Evolutionary conservation across 1,139 yeast genomes (phyloP).

Genomic region (Hemisphaericaspora subhashii): DNA sequence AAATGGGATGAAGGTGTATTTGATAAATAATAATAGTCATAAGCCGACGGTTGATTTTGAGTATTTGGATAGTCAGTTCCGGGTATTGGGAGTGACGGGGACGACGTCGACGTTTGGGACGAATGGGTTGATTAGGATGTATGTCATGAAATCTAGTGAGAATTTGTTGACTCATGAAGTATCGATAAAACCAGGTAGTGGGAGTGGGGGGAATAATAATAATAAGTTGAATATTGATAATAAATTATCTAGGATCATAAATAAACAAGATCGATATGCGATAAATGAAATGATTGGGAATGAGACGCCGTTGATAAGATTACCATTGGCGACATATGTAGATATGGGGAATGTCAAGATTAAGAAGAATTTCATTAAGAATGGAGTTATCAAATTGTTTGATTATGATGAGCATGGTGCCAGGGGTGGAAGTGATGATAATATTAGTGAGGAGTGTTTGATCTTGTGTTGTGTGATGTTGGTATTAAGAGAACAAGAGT

Average conservation of each 20-base stretch:
- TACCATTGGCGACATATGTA: slow-evolving; percentile 33
- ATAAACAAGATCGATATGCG: slow-evolving; percentile 10
- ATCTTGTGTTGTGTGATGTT: slow-evolving; percentile 31
- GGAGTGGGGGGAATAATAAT: too few species aligned
- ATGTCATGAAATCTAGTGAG: slow-evolving; percentile 23
- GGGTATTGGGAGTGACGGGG: slow-evolving; percentile 38
- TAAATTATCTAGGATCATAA: slow-evolving; percentile 11
- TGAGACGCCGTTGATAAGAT: slow-evolving; percentile 21
- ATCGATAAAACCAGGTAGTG: slow-evolving; percentile 8
- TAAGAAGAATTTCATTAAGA: slow-evolving; percentile 23
- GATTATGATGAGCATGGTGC: slow-evolving; percentile 17
- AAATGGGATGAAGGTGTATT: slow-evolving; percentile 12
- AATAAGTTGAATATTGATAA: slow-evolving; percentile 10
- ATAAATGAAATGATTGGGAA: slow-evolving; percentile 12
- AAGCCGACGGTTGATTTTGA: slow-evolving; percentile 37
- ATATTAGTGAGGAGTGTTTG: slow-evolving; percentile 23
- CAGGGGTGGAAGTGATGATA: slow-evolving; percentile 9
- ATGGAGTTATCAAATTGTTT: slow-evolving; percentile 33
- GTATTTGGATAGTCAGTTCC: slow-evolving; percentile 29
- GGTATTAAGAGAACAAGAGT: slow-evolving; percentile 41
- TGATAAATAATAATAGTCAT: slow-evolving; percentile 33
- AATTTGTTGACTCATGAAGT: slow-evolving; percentile 27
- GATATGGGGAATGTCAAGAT: slow-evolving; percentile 30
- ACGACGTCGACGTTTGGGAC: slow-evolving; percentile 40
- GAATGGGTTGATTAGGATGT: slow-evolving; percentile 30